Conservation (phyloP, 345 rosid genomes). For the Ricinus communis region DNA sequence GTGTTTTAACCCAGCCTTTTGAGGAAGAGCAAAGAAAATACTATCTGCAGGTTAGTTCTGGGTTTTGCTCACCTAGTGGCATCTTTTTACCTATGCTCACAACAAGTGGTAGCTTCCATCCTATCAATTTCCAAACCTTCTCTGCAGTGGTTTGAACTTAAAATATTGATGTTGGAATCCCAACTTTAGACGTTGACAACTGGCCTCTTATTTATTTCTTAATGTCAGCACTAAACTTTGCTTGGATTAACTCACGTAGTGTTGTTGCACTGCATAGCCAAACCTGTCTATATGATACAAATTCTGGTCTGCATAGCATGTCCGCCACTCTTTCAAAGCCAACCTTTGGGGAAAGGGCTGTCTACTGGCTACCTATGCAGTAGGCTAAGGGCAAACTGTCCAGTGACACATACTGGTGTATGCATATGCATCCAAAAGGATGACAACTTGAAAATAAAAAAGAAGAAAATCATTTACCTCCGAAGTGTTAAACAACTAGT, state of each 20-base stretch:
- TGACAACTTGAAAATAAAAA: not conserved
- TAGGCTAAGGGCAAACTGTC: not conserved
- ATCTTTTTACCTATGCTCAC: not conserved
- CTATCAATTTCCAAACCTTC: not conserved
- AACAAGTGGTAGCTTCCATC: not conserved
- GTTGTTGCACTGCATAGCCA: not conserved
- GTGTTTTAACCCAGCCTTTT: slow-evolving; percentile 61
- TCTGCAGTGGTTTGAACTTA: no score
- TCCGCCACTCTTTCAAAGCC: not conserved
- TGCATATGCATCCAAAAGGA: not conserved
- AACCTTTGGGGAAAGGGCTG: not conserved
- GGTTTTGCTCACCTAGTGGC: slow-evolving; percentile 1
- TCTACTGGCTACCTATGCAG: not conserved
- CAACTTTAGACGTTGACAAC: slow-evolving; percentile 6
- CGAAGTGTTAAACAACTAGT: not conserved
- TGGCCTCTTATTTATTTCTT: not conserved
- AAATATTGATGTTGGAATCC: no score
- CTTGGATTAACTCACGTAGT: not conserved
- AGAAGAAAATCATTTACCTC: not conserved
- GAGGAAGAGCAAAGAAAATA: slow-evolving; percentile 83
- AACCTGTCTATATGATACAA: not conserved
- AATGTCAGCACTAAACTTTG: not conserved
- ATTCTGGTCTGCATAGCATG: not conserved
- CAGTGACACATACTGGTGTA: not conserved
- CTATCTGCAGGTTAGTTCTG: slow-evolving; percentile 64